Evolutionary conservation across 139 green algal genomes (phyloP), one percentile per base, ranked within the genome.

Genomic region (Picochlorum sp.): DNA sequence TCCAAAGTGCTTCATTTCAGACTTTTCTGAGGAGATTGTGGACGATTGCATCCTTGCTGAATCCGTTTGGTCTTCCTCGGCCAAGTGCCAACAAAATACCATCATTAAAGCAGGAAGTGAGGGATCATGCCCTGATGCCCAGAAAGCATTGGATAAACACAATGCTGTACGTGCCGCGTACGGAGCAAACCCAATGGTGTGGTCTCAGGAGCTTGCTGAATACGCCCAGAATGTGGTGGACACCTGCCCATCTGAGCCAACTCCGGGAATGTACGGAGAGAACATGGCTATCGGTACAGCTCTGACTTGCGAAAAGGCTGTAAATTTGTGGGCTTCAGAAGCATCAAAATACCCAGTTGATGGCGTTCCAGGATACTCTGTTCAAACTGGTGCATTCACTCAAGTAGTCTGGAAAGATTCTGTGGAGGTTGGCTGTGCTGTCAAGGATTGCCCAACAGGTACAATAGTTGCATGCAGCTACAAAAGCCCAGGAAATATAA

Each of bases 71-170:
- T n/a, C n/a, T 41, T 9, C 35, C 12, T 41, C 47, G 9, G 12
- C 12, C 47, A 55, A 9, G 9, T 55, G 47, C 12, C 10, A 12
- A 9, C 9, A 37, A 33, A 33, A 12, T 12, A 55, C 47, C 47
- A 55, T 33, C 47, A 55, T 55, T 12, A 9, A 9, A 24, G 9
- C 9, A 24, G 47, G 12, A 31, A 31, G 12, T 9, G 10, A 24
- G 20, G 60, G 60, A 33, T 62, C 37, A 45, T 67, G 60, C 50
- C 60, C 60, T 1, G 60, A 67, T 20, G n/a, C 16, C 4, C 31
- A 52, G 22, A 49, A 33, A 0, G 26, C 55, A 13, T 37, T 67
- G 22, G 12, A 62, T 26, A 33, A 32, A 0, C 60, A 67, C 33
- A 62, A 67, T 12, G 33, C n/a, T 3, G 60, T 43, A 26, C 32